Conservation (phyloP, 2,329 filamentous ascomycete species). For the Arthrobotrys conoides region DNA sequence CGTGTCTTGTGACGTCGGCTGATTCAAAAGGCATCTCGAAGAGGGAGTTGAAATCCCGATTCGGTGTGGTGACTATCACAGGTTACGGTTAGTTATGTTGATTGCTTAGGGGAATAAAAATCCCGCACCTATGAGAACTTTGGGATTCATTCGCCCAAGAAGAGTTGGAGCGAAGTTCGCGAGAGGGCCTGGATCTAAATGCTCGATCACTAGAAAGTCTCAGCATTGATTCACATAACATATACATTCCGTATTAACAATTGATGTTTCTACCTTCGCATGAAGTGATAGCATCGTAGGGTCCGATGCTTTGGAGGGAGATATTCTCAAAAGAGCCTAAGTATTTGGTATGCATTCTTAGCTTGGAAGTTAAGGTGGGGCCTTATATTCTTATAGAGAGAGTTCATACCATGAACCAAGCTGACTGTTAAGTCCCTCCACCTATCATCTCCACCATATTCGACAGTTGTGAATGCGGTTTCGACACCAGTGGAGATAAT, state of each 20-base stretch:
- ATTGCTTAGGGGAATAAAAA: not conserved
- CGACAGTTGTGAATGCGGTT: conserved; percentile 57
- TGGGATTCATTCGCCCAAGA: conserved; percentile 63
- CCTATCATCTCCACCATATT: conserved; percentile 54
- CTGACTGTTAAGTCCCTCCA: conserved; percentile 63
- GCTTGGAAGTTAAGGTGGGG: not conserved
- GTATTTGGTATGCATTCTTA: not conserved
- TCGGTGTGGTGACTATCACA: conserved; percentile 63
- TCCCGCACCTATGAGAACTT: conserved; percentile 38
- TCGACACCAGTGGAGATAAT: conserved; percentile 48
- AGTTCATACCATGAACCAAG: conserved; percentile 61
- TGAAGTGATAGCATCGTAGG: conserved; percentile 63
- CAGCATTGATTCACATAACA: conserved; percentile 5
- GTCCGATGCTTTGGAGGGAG: conserved; percentile 48
- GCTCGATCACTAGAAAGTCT: conserved; percentile 63
- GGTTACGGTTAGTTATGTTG: conserved; percentile 4
- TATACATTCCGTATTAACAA: conserved; percentile 21
- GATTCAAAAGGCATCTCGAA: conserved; percentile 63
- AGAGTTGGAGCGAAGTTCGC: conserved; percentile 61
- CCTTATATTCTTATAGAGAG: not conserved
- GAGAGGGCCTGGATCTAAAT: conserved; percentile 63
- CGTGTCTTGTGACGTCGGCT: conserved; percentile 19
- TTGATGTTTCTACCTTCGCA: conserved; percentile 61
- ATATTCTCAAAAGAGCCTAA: conserved; percentile 62
- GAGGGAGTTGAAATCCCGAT: conserved; percentile 64